Conservation (phyloP, 352 stramenopile species). For the Pseudoperonospora humuli region DNA sequence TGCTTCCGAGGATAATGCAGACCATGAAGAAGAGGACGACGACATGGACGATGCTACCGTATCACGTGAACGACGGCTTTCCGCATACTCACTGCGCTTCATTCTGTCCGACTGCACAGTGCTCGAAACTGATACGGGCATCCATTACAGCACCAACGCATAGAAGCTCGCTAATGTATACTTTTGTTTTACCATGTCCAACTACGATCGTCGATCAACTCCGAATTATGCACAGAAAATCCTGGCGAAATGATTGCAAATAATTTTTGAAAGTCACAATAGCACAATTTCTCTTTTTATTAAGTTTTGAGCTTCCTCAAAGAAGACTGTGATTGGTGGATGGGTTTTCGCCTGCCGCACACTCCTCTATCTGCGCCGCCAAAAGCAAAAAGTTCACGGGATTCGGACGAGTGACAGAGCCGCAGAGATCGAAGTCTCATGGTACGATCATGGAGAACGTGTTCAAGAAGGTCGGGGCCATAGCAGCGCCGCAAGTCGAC, state of each 20-base stretch:
- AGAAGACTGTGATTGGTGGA: too few species aligned
- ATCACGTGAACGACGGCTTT: constrained; percentile 29
- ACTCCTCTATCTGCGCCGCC: too few species aligned
- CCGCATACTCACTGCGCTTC: constrained; percentile 74
- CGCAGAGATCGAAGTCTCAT: too few species aligned
- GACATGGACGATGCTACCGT: constrained; percentile 31
- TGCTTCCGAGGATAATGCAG: constrained; percentile 39
- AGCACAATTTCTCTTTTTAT: too few species aligned
- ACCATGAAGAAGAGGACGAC: constrained; percentile 38
- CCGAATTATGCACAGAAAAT: constrained; percentile 24
- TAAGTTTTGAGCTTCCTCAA: too few species aligned
- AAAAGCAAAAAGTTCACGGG: too few species aligned
- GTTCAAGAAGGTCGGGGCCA: too few species aligned
- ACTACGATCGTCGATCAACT: constrained; percentile 5
- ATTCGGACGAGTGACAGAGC: too few species aligned
- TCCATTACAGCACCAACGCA: constrained; percentile 40
- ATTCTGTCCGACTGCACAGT: constrained; percentile 71
- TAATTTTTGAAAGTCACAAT: too few species aligned
- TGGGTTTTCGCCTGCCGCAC: too few species aligned
- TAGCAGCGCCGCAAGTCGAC: too few species aligned
- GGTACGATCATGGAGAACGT: too few species aligned
- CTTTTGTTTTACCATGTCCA: constrained; percentile 27
- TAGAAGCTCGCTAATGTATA: constrained; percentile 15
- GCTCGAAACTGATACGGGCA: constrained; percentile 52
- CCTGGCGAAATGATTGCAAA: constrained; percentile 21